Base-by-base conservation (phyloP, 805 yeast species). In the Pichia heedii region DNA sequence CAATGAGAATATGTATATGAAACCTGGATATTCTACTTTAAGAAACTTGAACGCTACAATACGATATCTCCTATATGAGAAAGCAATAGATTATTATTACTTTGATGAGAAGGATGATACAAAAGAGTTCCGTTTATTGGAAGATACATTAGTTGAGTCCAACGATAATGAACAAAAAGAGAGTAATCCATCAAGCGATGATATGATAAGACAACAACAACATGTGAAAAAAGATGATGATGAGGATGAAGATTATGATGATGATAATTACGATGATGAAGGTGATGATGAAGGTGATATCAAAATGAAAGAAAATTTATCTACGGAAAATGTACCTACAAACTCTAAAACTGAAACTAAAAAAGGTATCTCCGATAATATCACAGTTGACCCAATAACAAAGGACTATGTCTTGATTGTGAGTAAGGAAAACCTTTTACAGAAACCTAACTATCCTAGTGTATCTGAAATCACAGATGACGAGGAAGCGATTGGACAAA, bases 21-120 rank as follows among this genome's bases (percentile, higher is more conserved):
- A 62, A 57, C 73, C 65, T 26, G 78, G 78, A 1, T 50, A 60
- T 10, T 68, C 66, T 13, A 68, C 76, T 9, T 64, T 75, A 1
- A 68, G 81, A 57, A 64, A 78, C 60, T 49, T 83, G 35, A 81
- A 87, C 6, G 64, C 82, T 39, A 44, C 47, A n/a, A 22, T 44
- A 40, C 66, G 90, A 49, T 82, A 81, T 51, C 69, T 82, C 12
- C 63, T 84, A 21, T 84, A 85, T 77, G 89, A 83, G 53, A 78
- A 75, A 55, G 88, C 82, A 19, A 69, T 78, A 10, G 81, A 77
- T 38, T 57, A 53, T 39, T 54, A 47, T 22, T 60, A 41, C 35
- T 47, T 43, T 22, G 51, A 49, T 11, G 41, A 42, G 9, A 20
- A 24, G 4, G 32, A 42, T 5, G 26, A 48, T n/a, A 49, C 43